Evolutionary conservation across 495 filamentous ascomycete species (phyloP), one percentile per base, ranked within the genome.

Genomic region (Hypoxylon rickii): DNA sequence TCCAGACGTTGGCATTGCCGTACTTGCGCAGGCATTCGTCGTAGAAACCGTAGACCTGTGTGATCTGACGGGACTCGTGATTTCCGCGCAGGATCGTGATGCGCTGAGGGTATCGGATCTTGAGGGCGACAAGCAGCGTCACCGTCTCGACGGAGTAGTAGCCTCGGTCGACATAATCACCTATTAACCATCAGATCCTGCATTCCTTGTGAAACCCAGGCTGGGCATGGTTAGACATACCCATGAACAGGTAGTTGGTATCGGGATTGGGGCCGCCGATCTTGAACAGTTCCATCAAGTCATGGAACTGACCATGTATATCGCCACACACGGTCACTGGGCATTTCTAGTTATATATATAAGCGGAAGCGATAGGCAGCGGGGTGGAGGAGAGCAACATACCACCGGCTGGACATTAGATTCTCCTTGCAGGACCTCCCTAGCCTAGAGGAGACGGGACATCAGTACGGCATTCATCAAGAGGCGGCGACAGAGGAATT

Each of bases 341-440:
- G 68, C 90, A 96, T 89, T 93, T 93, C 90, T 96, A 63, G 17
- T 56, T 32, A 40, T 32, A 40, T 21, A 43, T 7, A 52, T 78
- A 34, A 78, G 68, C 22, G 54, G 33, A 43, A 42, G 44, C 42
- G 21, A 48, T 4, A 10, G 24, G 10, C n/a, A 33, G 19, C 13
- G n/a, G 16, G 11, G 12, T 16, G 17, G 13, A 21, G 20, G 41
- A 26, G 17, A 13, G 33, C 37, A 47, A 81, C 92, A 73, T 89
- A 97, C 92, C 72, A 98, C 94, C 67, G 95, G 94, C 77, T 98
- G 94, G 55, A 98, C 94, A 67, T 98, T 98, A 39, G 91, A 96
- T 75, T 98, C 94, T 17, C 96, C 90, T 73, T 96, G 90, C 57
- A 98, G 81, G 41, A 98, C 92, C 70, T 97, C 95, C 75, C 93